Evolutionary conservation across 2,329 filamentous ascomycete species (phyloP), one percentile per base, ranked within the genome.

Genomic region (Amylocarpus encephaloides): DNA sequence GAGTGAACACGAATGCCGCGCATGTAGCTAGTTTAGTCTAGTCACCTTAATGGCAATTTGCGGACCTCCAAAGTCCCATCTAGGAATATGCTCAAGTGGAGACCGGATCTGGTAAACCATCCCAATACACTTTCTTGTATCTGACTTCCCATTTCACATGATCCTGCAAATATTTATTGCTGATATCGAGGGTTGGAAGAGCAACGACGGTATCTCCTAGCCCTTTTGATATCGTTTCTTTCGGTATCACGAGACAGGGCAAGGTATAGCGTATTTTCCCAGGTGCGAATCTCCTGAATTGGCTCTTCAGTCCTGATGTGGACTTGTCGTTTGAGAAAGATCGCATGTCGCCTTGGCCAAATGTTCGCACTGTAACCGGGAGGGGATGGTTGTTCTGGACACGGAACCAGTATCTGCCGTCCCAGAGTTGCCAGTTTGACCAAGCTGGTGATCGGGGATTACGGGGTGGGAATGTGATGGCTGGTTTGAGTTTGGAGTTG

Each of bases 381-480:
- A 3, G 5, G 18, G 19, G 13, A 9, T 46, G 34, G 9, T 19
- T 40, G 41, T 59, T 62, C 42, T 50, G 35, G 12, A 80, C 49
- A 13, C 73, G 70, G 13, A 83, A 65, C 82, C 82, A 85, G 65
- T 75, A 85, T 2, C 82, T 77, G 0, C 79, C 77, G 63, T 85
- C 82, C 68, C 74, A 85, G 3, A 48, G 55, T 4, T 41, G 45
- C 63, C 64, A 67, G 2, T 58, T 43, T 35, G 55, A 50, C 53
- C 58, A 56, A 5, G 39, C 34, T 5, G 26, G 7, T 13, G 48
- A 30, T 19, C 42, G 41, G 19, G 30, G 16, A 15, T 13, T 6
- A 11, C 29, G n/a, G n/a, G 18, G 33, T 16, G 36, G 15, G n/a
- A 15, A 32, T 19, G 35, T 29, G 29, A 46, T 42, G 0, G 74